Conservation (phyloP, 345 rosid genomes). For the Hevea brasiliensis region DNA sequence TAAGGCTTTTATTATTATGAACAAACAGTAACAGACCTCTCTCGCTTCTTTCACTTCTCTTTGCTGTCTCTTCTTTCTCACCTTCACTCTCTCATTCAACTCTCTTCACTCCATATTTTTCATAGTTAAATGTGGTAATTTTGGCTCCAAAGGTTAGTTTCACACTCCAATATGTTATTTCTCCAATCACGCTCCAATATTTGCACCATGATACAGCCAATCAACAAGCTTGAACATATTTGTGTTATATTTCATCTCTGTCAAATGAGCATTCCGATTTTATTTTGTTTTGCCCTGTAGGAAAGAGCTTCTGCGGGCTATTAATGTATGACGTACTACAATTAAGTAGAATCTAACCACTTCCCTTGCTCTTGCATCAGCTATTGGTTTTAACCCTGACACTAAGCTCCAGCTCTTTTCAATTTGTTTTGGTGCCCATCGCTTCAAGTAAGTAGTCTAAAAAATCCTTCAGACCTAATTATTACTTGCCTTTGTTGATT, state of each 20-base stretch:
- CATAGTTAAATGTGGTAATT: no score
- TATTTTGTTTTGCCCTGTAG: constrained; percentile 35
- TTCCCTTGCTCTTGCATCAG: constrained; percentile 76
- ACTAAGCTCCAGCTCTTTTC: constrained; percentile 77
- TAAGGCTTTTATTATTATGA: no score
- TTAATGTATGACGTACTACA: constrained; percentile 80
- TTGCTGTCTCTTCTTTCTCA: no score
- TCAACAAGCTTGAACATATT: background rate
- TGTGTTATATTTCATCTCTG: background rate
- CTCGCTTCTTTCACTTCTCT: no score
- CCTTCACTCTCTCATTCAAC: no score
- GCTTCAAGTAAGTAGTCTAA: constrained; percentile 69
- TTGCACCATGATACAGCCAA: background rate
- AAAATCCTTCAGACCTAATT: background rate
- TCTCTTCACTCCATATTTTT: no score
- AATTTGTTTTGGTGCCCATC: constrained; percentile 81
- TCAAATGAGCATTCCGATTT: background rate
- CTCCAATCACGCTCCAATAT: no score
- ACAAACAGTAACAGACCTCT: no score
- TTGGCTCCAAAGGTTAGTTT: no score
- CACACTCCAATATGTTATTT: no score
- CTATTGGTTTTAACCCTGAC: constrained; percentile 79
- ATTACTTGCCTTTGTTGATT: background rate
- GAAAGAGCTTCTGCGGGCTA: constrained; percentile 94
- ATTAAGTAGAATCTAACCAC: constrained; percentile 73